phyloP scores from a whole-genome alignment of 2,329 filamentous ascomycete species.

The Phialophora chinensis region DNA sequence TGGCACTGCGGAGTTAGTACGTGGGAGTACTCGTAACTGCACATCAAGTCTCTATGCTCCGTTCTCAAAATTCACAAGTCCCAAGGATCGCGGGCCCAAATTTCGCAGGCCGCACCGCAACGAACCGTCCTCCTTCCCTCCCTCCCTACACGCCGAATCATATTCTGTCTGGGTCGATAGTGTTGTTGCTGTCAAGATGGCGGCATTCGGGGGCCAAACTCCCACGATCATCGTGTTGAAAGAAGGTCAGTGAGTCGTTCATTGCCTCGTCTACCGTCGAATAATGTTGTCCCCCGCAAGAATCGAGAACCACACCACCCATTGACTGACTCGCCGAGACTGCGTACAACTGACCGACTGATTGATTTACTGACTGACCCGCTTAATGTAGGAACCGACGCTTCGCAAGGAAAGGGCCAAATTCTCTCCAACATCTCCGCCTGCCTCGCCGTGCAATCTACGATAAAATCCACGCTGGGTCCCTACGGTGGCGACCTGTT shows the following conservation, averaged over 20 bases:
- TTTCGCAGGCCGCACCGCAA: neutral
- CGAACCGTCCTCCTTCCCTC: neutral
- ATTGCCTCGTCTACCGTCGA: neutral
- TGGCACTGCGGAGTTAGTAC: too few relatives aligned
- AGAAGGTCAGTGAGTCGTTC: conserved; percentile 70
- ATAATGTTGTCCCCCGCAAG: neutral
- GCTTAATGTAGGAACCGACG: conserved; percentile 73
- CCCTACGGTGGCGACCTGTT: conserved; percentile 96
- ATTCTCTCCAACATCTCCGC: conserved; percentile 98
- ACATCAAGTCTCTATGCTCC: neutral
- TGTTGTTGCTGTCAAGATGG: conserved; percentile 27
- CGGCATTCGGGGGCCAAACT: conserved; percentile 92
- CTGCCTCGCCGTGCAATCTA: conserved; percentile 91
- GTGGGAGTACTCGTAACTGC: neutral
- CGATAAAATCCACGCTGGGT: conserved; percentile 93
- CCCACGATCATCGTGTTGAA: conserved; percentile 98
- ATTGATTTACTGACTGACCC: conserved; percentile 17
- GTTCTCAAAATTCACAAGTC: neutral
- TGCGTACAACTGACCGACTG: conserved; percentile 22
- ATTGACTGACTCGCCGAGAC: neutral
- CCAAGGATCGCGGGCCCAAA: neutral
- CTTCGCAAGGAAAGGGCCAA: conserved; percentile 95
- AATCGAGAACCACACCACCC: neutral
- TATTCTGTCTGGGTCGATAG: neutral
- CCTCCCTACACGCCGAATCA: too few relatives aligned